Base-by-base conservation (phyloP, 1,284 basidiomycete genomes). In the Agroathelia rolfsii region DNA sequence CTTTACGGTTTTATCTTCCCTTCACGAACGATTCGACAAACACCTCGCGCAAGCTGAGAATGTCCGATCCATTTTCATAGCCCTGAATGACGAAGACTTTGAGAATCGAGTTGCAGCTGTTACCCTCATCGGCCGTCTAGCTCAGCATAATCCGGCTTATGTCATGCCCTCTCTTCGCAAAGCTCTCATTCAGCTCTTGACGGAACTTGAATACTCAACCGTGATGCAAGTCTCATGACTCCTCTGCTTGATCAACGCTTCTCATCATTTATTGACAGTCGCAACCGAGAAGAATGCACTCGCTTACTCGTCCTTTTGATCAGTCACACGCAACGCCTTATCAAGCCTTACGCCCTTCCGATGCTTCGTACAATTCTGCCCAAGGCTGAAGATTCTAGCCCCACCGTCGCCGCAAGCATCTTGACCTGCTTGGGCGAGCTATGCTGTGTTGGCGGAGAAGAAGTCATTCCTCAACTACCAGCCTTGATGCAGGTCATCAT, bases 1-100 rank as follows among this genome's bases (percentile, higher is more conserved):
- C n/a, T 74, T 82, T 43, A 82, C 84, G 0, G 95, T 98, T 1
- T 68, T 99, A 12, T 76, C 79, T 8, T 82, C 80, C 7, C 66
- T 99, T 23, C 89, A 96, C 49, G 86, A 93, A 46, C 81, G 89
- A 25, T 98, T 99, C 46, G 95, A 99, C 52, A 87, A 92, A 42
- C 94, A 99, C 52, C 72, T 99, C n/a, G 89, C 95, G 1, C 95
- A 98, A 56, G 92, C 94, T 0, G 95, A 98, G 57, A 95, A 97
- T 49, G 92, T 99, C 7, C 79, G 93, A 7, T 94, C 89, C 8
- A 65, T 99, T 11, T 98, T 98, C 59, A 92, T 98, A 42, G 96
- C 94, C 0, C 70, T 98, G 37, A 98, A 98, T 51, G 95, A 99
- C 49, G 95, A 98, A 51, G 83, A 86, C 5, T 97, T 95, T 57